phyloP scores from a whole-genome alignment of 2,329 filamentous ascomycete species.

The Xylariaceae sp. region DNA sequence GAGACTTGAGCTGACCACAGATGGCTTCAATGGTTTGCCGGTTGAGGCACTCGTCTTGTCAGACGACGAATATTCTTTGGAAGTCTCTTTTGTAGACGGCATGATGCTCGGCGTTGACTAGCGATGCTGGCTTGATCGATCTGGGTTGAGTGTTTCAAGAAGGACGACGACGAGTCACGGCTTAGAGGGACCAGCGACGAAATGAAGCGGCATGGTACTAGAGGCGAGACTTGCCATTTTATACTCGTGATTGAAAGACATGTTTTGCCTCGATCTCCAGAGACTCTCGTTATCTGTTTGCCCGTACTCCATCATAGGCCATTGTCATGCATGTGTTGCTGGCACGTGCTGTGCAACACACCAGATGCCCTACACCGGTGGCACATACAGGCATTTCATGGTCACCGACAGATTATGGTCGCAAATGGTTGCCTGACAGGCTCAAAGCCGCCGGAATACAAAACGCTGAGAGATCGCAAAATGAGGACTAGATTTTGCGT shows the following conservation, averaged over 20 bases:
- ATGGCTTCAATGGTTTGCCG: constrained; percentile 4
- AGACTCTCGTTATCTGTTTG: too few species aligned
- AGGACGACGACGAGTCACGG: neutral
- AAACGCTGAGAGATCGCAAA: neutral
- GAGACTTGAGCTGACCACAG: constrained; percentile 8
- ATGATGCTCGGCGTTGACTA: constrained; percentile 1
- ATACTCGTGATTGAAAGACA: too few species aligned
- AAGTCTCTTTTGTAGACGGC: constrained; percentile 1
- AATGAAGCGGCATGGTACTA: too few species aligned
- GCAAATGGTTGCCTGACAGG: constrained; percentile 1
- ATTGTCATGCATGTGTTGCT: constrained; percentile 3
- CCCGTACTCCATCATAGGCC: neutral
- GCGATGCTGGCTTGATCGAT: neutral
- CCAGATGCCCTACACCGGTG: neutral
- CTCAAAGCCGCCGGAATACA: constrained; percentile 1
- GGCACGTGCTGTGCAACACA: constrained; percentile 7
- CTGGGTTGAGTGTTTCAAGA: neutral
- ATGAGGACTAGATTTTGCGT: neutral
- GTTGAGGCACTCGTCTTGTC: constrained; percentile 7
- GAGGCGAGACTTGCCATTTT: too few species aligned
- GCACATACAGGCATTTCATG: too few species aligned
- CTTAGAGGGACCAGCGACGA: neutral
- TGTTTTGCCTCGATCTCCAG: too few species aligned
- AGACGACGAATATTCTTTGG: neutral
- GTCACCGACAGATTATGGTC: neutral